Base-by-base conservation (phyloP, 2,329 filamentous ascomycete genomes). In the Monosporascus sp. region DNA sequence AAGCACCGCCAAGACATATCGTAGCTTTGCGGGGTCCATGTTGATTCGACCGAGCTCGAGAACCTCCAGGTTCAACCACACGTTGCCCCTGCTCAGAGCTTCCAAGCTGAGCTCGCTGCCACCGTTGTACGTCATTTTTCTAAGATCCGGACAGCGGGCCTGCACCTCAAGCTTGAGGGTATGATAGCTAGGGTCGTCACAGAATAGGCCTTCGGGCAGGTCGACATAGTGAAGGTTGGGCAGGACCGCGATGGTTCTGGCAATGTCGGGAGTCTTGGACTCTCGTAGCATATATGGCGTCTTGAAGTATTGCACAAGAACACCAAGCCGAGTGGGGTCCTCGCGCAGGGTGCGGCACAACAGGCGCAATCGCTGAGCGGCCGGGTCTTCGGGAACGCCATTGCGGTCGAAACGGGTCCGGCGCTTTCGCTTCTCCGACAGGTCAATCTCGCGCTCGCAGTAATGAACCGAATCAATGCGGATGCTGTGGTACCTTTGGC, bases 401-500 rank as follows among this genome's bases (percentile, higher is more conserved):
- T 92, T 91, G 66, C 87, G 81, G 67, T 90, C 81, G 68, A 90
- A 87, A 64, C 85, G 83, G 37, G 85, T 86, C 55, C 82, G 82
- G 57, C 85, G 85, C 69, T 89, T 91, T 58, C 92, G 87, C 69
- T 83, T 85, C 62, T 93, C 90, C 51, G 89, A 83, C 37, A 96
- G 82, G 62, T 88, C 77, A 55, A 89, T 86, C 71, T 97, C 93
- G 63, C 89, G 87, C 59, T 88, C 85, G 76, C 93, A 97, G 74
- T 96, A 97, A 73, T 97, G 93, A 34, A 97, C 92, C 19, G 89
- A 83, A 69, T 97, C 93, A 69, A 97, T 94, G 55, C 92, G 89
- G 60, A 97, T 86, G 75, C 91, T 92, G 64, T 87, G 86, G 70
- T 95, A 96, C 61, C 90, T 95, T 64, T 37, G 16, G 24, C 9